phyloP scores from a whole-genome alignment of 2,329 filamentous ascomycete genomes.

The Aspergillus awamori region DNA sequence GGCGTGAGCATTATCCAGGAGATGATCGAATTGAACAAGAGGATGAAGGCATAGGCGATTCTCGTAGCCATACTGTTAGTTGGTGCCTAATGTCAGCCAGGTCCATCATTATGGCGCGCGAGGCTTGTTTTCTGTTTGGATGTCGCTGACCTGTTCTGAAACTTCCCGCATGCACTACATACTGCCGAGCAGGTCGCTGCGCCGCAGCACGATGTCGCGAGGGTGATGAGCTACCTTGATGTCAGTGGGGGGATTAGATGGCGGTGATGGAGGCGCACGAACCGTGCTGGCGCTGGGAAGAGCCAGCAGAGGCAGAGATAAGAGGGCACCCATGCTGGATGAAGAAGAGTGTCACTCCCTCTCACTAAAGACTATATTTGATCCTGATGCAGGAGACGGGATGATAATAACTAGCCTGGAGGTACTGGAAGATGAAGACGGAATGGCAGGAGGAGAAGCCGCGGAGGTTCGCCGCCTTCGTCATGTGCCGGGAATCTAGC shows the following conservation, averaged over 20 bases:
- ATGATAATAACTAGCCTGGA: not conserved
- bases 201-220: constrained; percentile 89
- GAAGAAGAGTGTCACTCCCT: not conserved
- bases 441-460: not conserved
- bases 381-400: not conserved
- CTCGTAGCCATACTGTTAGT: constrained; percentile 81
- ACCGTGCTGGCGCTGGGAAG: constrained; percentile 85
- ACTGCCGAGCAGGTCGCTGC: constrained; percentile 95
- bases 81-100: constrained; percentile 26
- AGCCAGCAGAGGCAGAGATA: constrained; percentile 87
- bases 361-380: not conserved
- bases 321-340: constrained; percentile 77
- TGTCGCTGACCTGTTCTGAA: constrained; percentile 77
- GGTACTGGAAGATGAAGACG: constrained; percentile 14
- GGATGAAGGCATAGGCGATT: constrained; percentile 92
- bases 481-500: constrained; percentile 18
- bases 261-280: constrained; percentile 45
- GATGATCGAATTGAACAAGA: constrained; percentile 93
- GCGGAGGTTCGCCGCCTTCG: constrained; percentile 19
- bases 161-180: constrained; percentile 94
- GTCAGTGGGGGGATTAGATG: constrained; percentile 21
- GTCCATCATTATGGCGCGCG: constrained; percentile 6
- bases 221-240: constrained; percentile 66
- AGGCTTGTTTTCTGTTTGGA: not conserved
- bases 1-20: constrained; percentile 99